These are phyloP conservation scores for Rubroboletus pulcherrimus DNA, from an alignment of 768 basidiomycete species.

Conservation along the genomic window DNA sequence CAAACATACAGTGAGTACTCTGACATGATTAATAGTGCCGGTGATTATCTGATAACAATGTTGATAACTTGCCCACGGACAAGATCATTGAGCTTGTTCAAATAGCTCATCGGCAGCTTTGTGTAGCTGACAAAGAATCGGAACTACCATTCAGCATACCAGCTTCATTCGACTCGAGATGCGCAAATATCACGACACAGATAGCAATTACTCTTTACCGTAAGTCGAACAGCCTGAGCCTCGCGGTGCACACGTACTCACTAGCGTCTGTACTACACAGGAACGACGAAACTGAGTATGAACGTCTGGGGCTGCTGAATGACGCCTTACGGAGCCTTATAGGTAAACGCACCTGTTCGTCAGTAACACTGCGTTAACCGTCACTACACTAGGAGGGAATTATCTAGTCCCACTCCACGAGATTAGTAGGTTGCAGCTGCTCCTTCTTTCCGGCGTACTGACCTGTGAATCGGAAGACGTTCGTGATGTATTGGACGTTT, in stretches of 20 bases:
- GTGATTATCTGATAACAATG: too few species aligned
- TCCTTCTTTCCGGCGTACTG: background rate
- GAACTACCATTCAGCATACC: too few species aligned
- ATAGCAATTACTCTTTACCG: conserved; percentile 3
- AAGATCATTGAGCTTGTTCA: too few species aligned
- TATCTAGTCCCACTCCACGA: background rate
- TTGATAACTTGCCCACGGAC: too few species aligned
- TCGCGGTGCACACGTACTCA: too few species aligned
- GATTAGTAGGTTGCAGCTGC: background rate
- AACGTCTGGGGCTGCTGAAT: conserved; percentile 1
- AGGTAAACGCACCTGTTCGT: background rate
- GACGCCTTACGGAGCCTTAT: background rate
- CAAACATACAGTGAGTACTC: too few species aligned
- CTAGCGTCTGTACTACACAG: background rate
- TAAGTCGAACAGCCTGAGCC: background rate
- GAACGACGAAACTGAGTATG: background rate
- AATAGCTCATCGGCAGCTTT: too few species aligned
- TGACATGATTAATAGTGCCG: too few species aligned
- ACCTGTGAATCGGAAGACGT: background rate
- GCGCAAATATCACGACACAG: conserved; percentile 1
- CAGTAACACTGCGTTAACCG: background rate
- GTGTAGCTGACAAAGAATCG: too few species aligned
- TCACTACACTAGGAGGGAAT: background rate
- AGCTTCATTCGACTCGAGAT: background rate
- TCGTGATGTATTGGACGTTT: conserved; percentile 1